Evolutionary conservation across 2,329 filamentous ascomycete genomes (phyloP).

Genomic region (Tolypocladium endophyticum): DNA sequence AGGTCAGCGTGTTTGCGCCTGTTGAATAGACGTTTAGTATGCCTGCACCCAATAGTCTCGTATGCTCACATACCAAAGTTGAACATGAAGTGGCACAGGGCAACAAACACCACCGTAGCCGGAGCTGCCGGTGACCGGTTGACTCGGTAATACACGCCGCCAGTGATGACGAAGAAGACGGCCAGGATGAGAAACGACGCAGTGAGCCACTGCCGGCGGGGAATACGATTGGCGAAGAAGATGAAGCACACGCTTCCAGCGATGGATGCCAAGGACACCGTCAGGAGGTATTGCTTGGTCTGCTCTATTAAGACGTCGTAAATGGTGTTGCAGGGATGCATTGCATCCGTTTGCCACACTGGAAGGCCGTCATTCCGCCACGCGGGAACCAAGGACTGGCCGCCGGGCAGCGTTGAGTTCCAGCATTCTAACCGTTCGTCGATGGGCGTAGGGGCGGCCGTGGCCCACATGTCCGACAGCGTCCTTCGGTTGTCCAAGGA

Average conservation of each 20-base stretch:
- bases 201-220: constrained; percentile 38
- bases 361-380: constrained; percentile 31
- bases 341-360: constrained; percentile 38
- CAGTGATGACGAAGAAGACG: constrained; percentile 36
- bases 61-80: constrained; percentile 34
- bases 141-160: constrained; percentile 38
- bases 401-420: constrained; percentile 31
- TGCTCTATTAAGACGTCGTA: constrained; percentile 41
- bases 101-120: constrained; percentile 38
- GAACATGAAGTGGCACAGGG: constrained; percentile 43
- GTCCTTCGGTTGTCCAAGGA: constrained; percentile 32
- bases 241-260: constrained; percentile 39
- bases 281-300: constrained; percentile 41
- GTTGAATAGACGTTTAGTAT: not conserved
- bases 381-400: constrained; percentile 30
- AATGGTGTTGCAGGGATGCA: constrained; percentile 38
- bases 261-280: constrained; percentile 40
- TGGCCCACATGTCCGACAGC: constrained; percentile 27
- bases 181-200: constrained; percentile 35
- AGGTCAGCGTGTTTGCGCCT: constrained; percentile 52
- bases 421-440: constrained; percentile 32
- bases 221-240: constrained; percentile 34
- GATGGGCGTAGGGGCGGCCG: constrained; percentile 20
- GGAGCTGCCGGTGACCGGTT: constrained; percentile 28
- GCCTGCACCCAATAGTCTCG: no score